Evolutionary conservation across 106 monocot species (phyloP).

Genomic region (Platanthera guangdongensis): DNA sequence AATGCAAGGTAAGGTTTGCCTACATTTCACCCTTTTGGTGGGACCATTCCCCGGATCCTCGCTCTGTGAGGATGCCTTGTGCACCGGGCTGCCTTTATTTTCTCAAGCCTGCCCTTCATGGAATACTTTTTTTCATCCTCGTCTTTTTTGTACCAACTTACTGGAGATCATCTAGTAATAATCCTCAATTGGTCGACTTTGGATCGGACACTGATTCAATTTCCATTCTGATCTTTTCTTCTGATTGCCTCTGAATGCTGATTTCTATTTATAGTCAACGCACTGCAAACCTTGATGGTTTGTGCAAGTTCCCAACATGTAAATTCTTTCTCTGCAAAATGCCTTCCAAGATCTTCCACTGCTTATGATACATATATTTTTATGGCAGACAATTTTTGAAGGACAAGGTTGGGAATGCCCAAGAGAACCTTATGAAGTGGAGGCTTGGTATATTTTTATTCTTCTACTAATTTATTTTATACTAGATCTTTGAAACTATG

Average conservation of each 20-base stretch:
- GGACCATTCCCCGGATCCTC: too few species aligned
- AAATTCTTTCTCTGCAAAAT: background rate
- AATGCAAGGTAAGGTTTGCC: too few species aligned
- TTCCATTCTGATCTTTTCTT: background rate
- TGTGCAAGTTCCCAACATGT: conserved; percentile 4
- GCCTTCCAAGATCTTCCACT: background rate
- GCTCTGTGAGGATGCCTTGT: too few species aligned
- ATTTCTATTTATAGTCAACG: background rate
- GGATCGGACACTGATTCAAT: too few species aligned
- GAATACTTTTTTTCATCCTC: too few species aligned
- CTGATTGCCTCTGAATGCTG: background rate
- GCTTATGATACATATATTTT: background rate
- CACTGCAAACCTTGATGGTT: background rate
- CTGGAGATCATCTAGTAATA: too few species aligned
- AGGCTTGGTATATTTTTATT: conserved; percentile 45
- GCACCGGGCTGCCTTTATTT: too few species aligned
- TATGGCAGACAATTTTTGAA: conserved; percentile 55
- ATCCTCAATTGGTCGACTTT: too few species aligned
- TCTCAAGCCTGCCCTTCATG: too few species aligned
- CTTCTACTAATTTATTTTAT: background rate
- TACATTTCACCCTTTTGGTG: too few species aligned
- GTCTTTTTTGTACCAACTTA: too few species aligned
- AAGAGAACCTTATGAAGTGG: conserved; percentile 93
- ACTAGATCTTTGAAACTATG: background rate
- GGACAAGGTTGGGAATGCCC: conserved; percentile 98